Base-by-base conservation (phyloP, 371 early-diverging fungal species). In the Sanchytrium tribonematis region DNA sequence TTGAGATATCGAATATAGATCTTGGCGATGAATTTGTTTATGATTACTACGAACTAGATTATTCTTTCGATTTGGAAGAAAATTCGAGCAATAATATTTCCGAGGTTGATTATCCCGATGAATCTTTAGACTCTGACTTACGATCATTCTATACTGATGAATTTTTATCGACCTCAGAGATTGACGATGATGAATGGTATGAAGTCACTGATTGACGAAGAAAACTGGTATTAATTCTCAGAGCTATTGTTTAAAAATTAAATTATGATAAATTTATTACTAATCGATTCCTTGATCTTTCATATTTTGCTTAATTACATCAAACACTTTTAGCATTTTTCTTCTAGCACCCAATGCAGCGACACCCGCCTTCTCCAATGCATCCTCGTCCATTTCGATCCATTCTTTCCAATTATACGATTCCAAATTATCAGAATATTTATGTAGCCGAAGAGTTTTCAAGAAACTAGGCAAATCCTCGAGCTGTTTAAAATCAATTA, bases 261-360 rank as follows among this genome's bases (percentile, higher is more conserved):
- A n/a, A n/a, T n/a, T n/a, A n/a, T n/a, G n/a, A n/a, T n/a, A n/a
- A n/a, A n/a, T n/a, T n/a, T n/a, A n/a, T n/a, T n/a, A n/a, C n/a
- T 48, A 48, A 12, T 48, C 48, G 48, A 48, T 48, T 48, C 48
- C 48, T 22, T 48, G 48, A 48, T 48, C 48, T 69, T 69, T 32
- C 28, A n/a, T 29, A 70, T 85, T 84, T 31, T 73, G 73, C 30
- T 82, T 80, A 31, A 96, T 87, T 66, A 86, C 80, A 74, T 91
- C 93, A 81, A 96, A 96, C 29, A 92, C 91, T 78, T 92, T 93
- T 68, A 93, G 75, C 80, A 96, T 82, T 75, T 96, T 96, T 71
- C 90, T 80, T 68, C 97, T 83, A 12, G 95, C 97, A 29, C 95
- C 95, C 66, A 92, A 79, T 28, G 95, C 94, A 17, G 85, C 81